Evolutionary conservation across 768 basidiomycete genomes (phyloP), one percentile per base, ranked within the genome.

Genomic region (Leucocoprinus birnbaumii): DNA sequence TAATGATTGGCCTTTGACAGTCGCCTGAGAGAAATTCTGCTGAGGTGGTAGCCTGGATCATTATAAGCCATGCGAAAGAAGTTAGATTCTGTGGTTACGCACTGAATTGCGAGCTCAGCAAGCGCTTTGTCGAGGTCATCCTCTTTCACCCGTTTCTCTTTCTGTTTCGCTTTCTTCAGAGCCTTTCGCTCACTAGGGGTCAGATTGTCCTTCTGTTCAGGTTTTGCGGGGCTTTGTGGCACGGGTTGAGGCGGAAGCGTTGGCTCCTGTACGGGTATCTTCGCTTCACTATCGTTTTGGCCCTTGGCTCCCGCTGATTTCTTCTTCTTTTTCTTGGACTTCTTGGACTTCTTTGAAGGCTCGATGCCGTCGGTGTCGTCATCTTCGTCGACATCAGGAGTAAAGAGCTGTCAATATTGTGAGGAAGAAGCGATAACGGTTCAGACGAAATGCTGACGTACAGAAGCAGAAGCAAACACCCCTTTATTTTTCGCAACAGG

Each of bases 41-140:
- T 81, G 73, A 14, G 81, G 73, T 1, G 84, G 82, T 59, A 82
- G 80, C 63, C 85, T 55, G 13, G 37, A 22, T 31, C 31, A 31
- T 31, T 11, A 58, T 50, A 48, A 25, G 27, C 16, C 18, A 31
- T 4, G 3, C 53, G 22, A 27, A 16, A n/a, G 11, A 18, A 10
- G 45, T 16, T 14, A 26, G 25, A n/a, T 38, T 3, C 11, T 11
- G 21, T 14, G 5, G n/a, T n/a, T 10, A 69, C 76, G 38, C 66
- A 90, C 89, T 91, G 87, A 47, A 85, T 58, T 1, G 87, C 85
- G n/a, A 98, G 76, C 62, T 97, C 93, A 1, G 86, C 88, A 9
- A 98, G 74, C 0, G 86, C 94, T 51, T 82, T 76, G 61, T 97
- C 94, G 24, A 98, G 72, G 59, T 98, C 93, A 62, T 94, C 89